Conservation (phyloP, 169 alveolate genomes). For the Nephromyces sp. region DNA sequence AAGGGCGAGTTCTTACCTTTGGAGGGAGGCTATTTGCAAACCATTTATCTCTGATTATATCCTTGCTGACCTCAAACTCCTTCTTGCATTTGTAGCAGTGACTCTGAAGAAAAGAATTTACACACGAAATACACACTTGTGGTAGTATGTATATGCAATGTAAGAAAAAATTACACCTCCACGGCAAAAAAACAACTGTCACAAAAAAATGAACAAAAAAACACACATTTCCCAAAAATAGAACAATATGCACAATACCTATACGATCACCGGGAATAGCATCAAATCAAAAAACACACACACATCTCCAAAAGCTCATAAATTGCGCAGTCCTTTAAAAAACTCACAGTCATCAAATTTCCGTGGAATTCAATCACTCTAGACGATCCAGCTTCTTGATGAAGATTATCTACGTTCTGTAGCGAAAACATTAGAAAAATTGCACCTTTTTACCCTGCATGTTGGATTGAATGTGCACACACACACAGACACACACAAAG, state of each 20-base stretch:
- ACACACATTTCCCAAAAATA: too few relatives aligned
- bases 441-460: too few relatives aligned
- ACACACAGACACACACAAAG: too few relatives aligned
- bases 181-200: not conserved
- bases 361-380: constrained; percentile 33
- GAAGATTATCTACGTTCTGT: constrained; percentile 31
- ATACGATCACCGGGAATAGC: too few relatives aligned
- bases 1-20: constrained; percentile 2
- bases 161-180: not conserved
- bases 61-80: constrained; percentile 11
- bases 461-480: too few relatives aligned
- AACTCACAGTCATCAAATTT: constrained; percentile 14
- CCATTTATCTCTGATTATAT: not conserved
- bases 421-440: not conserved
- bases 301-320: too few relatives aligned
- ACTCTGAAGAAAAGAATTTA: not conserved
- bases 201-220: not conserved
- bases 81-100: constrained; percentile 11
- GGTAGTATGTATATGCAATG: not conserved
- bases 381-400: constrained; percentile 30
- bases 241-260: too few relatives aligned
- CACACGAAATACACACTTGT: not conserved
- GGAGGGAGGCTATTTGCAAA: constrained; percentile 26
- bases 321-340: too few relatives aligned
- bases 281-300: too few relatives aligned